Conservation (phyloP, 1,284 basidiomycete genomes). For the Ganoderma boninense region DNA sequence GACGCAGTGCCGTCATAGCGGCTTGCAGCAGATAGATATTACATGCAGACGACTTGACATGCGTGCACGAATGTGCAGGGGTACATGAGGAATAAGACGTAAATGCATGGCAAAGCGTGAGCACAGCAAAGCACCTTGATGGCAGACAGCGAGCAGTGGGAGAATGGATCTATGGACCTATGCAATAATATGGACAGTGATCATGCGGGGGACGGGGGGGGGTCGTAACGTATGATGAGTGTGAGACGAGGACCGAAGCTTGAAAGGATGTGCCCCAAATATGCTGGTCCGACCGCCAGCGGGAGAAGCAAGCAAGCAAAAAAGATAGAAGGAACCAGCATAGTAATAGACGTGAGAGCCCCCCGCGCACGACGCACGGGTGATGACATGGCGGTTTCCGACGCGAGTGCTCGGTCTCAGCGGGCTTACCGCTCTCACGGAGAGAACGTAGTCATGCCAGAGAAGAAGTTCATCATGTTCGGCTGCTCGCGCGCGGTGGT, state of each 20-base stretch:
- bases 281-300: neutral
- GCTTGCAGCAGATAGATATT: neutral
- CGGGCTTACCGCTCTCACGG: neutral
- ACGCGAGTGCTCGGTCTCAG: neutral
- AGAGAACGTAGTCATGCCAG: neutral
- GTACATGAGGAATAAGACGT: neutral
- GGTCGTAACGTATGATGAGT: neutral
- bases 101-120: neutral
- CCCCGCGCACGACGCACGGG: neutral
- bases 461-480: constrained; percentile 3
- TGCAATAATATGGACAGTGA: neutral
- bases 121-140: neutral
- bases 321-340: neutral
- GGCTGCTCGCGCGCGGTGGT: constrained; percentile 23
- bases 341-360: neutral
- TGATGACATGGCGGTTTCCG: neutral
- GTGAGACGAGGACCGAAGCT: neutral
- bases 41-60: neutral
- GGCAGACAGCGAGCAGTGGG: constrained; percentile 3
- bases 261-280: neutral
- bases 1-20: neutral
- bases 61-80: neutral
- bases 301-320: constrained; percentile 1
- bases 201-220: neutral
- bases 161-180: neutral